Evolutionary conservation across 2,329 filamentous ascomycete species (phyloP).

Genomic region (Bipolaris cookei): DNA sequence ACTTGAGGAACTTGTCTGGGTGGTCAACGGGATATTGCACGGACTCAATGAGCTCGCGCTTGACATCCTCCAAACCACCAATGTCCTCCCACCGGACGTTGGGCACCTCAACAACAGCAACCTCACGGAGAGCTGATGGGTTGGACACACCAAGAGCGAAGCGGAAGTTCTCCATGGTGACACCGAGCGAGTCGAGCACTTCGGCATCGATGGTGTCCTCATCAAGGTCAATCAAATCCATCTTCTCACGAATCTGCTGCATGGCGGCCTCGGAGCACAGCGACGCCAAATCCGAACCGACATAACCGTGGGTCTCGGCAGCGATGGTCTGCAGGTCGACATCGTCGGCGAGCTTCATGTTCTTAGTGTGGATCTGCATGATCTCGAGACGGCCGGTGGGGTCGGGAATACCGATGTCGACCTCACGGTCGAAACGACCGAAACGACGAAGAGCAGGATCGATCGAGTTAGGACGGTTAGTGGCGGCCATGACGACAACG

Average conservation of each 20-base stretch:
- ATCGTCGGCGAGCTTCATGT: slow-evolving; percentile 98
- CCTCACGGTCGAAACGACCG: slow-evolving; percentile 97
- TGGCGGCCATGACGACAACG: slow-evolving; percentile 98
- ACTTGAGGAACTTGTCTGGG: slow-evolving; percentile 99
- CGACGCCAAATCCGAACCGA: slow-evolving; percentile 96
- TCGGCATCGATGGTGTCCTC: slow-evolving; percentile 99
- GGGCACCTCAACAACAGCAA: slow-evolving; percentile 98
- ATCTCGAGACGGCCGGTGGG: slow-evolving; percentile 98
- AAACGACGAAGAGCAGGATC: slow-evolving; percentile 97
- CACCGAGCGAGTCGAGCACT: slow-evolving; percentile 95
- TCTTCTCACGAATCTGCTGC: slow-evolving; percentile 99
- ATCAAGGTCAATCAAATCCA: slow-evolving; percentile 98
- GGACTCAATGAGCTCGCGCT: slow-evolving; percentile 98
- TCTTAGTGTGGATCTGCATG: slow-evolving; percentile 99
- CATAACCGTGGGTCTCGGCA: slow-evolving; percentile 97
- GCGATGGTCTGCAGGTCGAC: slow-evolving; percentile 97
- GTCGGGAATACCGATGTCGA: slow-evolving; percentile 97
- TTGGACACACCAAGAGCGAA: slow-evolving; percentile 98
- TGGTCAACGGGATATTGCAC: slow-evolving; percentile 99
- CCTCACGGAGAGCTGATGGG: slow-evolving; percentile 96
- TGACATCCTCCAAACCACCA: slow-evolving; percentile 96
- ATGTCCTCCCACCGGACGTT: slow-evolving; percentile 99
- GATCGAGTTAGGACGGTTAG: slow-evolving; percentile 98
- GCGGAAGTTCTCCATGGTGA: slow-evolving; percentile 99
- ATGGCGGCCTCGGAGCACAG: slow-evolving; percentile 99